Evolutionary conservation across 768 basidiomycete species (phyloP), one percentile per base, ranked within the genome.

Genomic region (Kwoniella mangroviensis): DNA sequence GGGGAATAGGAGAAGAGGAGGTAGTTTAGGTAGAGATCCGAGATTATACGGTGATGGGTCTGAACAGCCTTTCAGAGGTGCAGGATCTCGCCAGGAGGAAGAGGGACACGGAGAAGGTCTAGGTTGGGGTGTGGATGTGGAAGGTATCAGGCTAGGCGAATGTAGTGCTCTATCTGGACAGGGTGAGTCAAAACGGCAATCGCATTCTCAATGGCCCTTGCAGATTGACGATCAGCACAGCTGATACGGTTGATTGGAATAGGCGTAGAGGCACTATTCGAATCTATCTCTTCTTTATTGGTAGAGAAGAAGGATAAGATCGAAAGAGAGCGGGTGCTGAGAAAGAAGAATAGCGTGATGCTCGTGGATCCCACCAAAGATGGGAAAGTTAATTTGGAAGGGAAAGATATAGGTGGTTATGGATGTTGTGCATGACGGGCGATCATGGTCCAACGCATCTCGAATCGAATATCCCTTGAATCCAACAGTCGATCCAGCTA

Each of bases 181-280:
- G 41, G 79, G 79, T 80, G 69, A 65, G 79, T 74, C n/a, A 43
- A 7, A 43, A 43, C 13, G 42, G 13, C 42, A 43, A 28, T 49
- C 49, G 4, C 24, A 13, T 11, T 12, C 12, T 26, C 13, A 28
- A 52, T 26, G 65, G 26, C n/a, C 4, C 7, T 34, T 41, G 49
- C 42, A n/a, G n/a, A n/a, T n/a, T 61, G 49, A 68, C 28, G 17
- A 53, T 51, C 17, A 4, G 41, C 13, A 4, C 2, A 41, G 40
- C 19, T 56, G n/a, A 64, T n/a, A n/a, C n/a, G n/a, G n/a, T n/a
- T n/a, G n/a, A n/a, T n/a, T n/a, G n/a, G n/a, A n/a, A 11, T 43
- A 80, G 79, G 77, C 66, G 76, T 81, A 62, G 79, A 81, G 51
- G 71, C 70, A 4, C 68, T 81, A 2, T 81, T 81, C 73, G 72